Evolutionary conservation across 78 protist species (phyloP), one percentile per base, ranked within the genome.

Genomic region (Bodo saltans): DNA sequence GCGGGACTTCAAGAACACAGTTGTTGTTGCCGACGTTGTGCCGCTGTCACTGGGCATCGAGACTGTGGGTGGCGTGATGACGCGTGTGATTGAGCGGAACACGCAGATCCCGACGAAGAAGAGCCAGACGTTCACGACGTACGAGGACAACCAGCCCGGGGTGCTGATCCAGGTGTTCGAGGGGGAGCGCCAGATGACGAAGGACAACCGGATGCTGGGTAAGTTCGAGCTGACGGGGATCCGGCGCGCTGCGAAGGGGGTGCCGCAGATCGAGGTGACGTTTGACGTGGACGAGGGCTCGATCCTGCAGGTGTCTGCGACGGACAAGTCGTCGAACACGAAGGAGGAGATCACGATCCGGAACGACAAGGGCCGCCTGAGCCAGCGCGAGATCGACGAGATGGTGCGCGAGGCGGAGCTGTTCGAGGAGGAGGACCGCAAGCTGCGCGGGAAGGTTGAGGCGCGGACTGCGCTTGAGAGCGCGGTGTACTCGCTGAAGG

Each of bases 11-110:
- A 37, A 41, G 41, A 30, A 79, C 72, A 90, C 88, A 27, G 72
- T 96, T 39, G 91, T 97, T 39, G 92, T 98, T 29, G 80, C 96
- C 68, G 99, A 97, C 88, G 98, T 97, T 21, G 89, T 97, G 25
- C 99, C 99, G 29, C 91, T 98, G n/a, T 90, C 99, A 29, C 88
- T 98, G 39, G 99, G 99, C 39, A 88, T 98, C 79, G 99, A 97
- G 90, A 97, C 95, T 33, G 97, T 95, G 39, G 99, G 99, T 32
- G 99, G 98, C 60, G 96, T 97, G 73, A 98, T 98, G 99, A 93
- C 99, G 30, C 72, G 79, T 53, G 90, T 97, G 72, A 95, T 98
- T 79, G 89, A 91, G 90, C 92, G 99, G 80, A 96, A 95, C 95
- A 93, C 99, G 32, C 88, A 96, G 78, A 92, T 98, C 71, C 99